These are phyloP conservation scores for Cryptococcus maquisensis DNA, from an alignment of 1,284 basidiomycete genomes.

Conservation along the genomic window DNA sequence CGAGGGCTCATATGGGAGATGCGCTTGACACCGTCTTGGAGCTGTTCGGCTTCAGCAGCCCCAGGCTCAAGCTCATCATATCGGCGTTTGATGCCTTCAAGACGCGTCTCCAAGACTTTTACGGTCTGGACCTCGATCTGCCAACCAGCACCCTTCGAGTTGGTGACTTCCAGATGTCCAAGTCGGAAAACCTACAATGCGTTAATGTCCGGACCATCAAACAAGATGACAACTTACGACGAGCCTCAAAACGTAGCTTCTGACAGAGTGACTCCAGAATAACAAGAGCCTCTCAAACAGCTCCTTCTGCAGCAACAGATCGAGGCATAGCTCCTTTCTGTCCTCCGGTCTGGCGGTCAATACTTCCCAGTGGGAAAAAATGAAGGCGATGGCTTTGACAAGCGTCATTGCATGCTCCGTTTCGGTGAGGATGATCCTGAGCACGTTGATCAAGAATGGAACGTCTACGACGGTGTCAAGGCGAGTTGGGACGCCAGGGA, in stretches of 20 bases:
- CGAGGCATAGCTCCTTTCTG: conserved; percentile 49
- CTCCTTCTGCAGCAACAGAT: conserved; percentile 48
- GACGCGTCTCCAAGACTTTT: conserved; percentile 49
- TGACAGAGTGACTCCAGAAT: conserved; percentile 53
- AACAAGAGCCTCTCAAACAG: conserved; percentile 52
- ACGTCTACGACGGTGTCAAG: conserved; percentile 46
- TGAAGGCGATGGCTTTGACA: conserved; percentile 52
- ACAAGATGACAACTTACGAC: conserved; percentile 36
- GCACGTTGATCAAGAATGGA: conserved; percentile 49
- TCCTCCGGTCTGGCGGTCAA: conserved; percentile 48
- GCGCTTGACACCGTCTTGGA: conserved; percentile 16
- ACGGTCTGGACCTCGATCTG: conserved; percentile 50
- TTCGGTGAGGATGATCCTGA: conserved; percentile 50
- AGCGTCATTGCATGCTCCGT: conserved; percentile 54
- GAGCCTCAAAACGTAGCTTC: conserved; percentile 50
- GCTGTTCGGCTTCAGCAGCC: conserved; percentile 17
- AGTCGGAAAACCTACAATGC: conserved; percentile 49
- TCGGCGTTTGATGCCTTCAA: conserved; percentile 51
- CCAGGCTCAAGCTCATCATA: conserved; percentile 51
- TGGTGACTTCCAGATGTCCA: conserved; percentile 49
- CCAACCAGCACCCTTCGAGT: conserved; percentile 27
- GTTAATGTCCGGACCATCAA: background rate
- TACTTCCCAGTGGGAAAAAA: conserved; percentile 55
- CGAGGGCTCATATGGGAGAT: conserved; percentile 18
- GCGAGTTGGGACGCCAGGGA: conserved; percentile 11